Conservation (phyloP, 2,329 filamentous ascomycete species). For the Trichoderma afroharzianum region DNA sequence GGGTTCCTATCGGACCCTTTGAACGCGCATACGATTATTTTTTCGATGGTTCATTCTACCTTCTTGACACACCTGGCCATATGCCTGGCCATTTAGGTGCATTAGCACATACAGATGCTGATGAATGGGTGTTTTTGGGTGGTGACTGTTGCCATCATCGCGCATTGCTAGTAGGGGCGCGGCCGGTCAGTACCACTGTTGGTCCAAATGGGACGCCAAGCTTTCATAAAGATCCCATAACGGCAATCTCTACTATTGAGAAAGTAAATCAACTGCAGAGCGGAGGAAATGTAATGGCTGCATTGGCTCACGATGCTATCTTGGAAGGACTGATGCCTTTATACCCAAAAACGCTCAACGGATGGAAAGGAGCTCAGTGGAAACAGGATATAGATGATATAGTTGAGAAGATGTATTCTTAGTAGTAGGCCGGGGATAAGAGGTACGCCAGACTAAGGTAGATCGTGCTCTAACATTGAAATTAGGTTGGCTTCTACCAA, state of each 20-base stretch:
- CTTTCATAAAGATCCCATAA: conserved; percentile 6
- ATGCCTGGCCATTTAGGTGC: conserved; percentile 1
- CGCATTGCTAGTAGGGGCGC: not conserved
- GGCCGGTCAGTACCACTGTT: not conserved
- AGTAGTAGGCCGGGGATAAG: too few relatives aligned
- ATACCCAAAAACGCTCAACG: not conserved
- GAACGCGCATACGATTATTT: not conserved
- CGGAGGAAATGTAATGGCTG: not conserved
- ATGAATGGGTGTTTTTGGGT: conserved; percentile 4
- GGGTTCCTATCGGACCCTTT: conserved; percentile 6
- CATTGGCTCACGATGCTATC: not conserved
- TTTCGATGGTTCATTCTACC: not conserved
- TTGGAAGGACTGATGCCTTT: not conserved
- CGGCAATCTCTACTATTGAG: not conserved
- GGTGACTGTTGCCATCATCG: conserved; percentile 7
- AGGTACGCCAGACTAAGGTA: too few relatives aligned
- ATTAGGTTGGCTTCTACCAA: not conserved
- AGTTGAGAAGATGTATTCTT: not conserved
- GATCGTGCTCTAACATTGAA: not conserved
- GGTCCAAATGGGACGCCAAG: not conserved
- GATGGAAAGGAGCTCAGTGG: not conserved
- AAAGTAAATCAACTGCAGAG: not conserved
- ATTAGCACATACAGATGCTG: not conserved
- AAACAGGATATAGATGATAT: not conserved
- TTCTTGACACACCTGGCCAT: conserved; percentile 1